Conservation (phyloP, 345 rosid genomes). For the Gossypium raimondii region DNA sequence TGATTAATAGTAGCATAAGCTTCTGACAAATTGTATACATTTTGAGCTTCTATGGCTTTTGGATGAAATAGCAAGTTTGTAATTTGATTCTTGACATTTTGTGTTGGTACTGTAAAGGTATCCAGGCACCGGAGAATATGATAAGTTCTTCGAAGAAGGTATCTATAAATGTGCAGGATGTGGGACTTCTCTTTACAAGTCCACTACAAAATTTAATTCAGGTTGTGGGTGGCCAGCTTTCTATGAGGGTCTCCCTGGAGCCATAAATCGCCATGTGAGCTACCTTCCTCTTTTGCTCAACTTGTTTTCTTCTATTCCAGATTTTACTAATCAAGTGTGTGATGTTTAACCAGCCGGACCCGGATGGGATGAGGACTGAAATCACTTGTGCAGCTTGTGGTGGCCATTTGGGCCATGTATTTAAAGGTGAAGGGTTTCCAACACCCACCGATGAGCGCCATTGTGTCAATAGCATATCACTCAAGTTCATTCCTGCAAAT, state of each 20-base stretch:
- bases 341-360: conserved; percentile 51
- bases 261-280: conserved; percentile 62
- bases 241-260: conserved; percentile 82
- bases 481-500: conserved; percentile 61
- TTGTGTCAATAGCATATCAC: conserved; percentile 83
- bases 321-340: not conserved
- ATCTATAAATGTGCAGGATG: conserved; percentile 80
- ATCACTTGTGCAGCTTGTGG: conserved; percentile 95
- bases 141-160: conserved; percentile 67
- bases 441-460: conserved; percentile 89
- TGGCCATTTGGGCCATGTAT: conserved; percentile 91
- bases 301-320: not conserved
- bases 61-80: not conserved
- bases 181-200: conserved; percentile 74
- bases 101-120: conserved; percentile 35
- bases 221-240: conserved; percentile 98
- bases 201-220: conserved; percentile 73
- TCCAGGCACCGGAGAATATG: conserved; percentile 84
- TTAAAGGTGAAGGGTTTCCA: conserved; percentile 80
- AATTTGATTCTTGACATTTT: not conserved
- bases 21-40: not conserved
- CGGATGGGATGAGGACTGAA: conserved; percentile 77
- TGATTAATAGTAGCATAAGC: not conserved
- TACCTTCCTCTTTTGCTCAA: not conserved
- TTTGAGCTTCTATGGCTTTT: not conserved